Evolutionary conservation across 2,329 filamentous ascomycete genomes (phyloP).

Genomic region (Neonectria punicea): DNA sequence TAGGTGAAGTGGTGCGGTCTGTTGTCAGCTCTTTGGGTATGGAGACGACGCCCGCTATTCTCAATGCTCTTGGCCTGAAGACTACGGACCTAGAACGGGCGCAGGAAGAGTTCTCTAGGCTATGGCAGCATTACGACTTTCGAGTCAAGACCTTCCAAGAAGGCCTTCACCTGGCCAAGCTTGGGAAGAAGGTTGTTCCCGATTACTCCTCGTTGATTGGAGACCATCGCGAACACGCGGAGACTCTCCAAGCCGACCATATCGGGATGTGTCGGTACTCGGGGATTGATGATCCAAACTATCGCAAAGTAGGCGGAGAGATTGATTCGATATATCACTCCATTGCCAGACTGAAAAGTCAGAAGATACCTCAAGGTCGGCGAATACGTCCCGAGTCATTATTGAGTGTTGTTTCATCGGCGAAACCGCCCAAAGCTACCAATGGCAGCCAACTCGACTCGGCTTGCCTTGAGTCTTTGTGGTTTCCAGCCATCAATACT

Average conservation of each 20-base stretch:
- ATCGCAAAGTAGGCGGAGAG: conserved; percentile 24
- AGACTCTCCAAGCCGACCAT: conserved; percentile 31
- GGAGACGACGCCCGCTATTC: conserved; percentile 12
- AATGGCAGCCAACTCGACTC: too few relatives aligned
- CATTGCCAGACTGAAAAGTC: neutral
- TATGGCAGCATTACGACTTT: conserved; percentile 26
- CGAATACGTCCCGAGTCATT: too few relatives aligned
- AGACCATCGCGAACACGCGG: conserved; percentile 21
- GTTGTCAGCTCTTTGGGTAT: conserved; percentile 34
- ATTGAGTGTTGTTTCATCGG: too few relatives aligned
- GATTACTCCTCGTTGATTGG: conserved; percentile 25
- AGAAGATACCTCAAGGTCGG: too few relatives aligned
- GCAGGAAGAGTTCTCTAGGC: conserved; percentile 21
- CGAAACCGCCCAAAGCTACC: too few relatives aligned
- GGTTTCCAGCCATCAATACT: conserved; percentile 16
- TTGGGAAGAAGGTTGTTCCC: conserved; percentile 28
- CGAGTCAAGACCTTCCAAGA: conserved; percentile 34
- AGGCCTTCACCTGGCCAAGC: conserved; percentile 3
- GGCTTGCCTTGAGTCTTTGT: conserved; percentile 4
- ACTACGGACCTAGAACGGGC: conserved; percentile 26
- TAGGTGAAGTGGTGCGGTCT: conserved; percentile 17
- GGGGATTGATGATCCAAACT: conserved; percentile 18
- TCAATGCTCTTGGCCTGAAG: conserved; percentile 18
- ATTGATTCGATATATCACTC: conserved; percentile 3
- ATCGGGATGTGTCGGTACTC: conserved; percentile 21